Evolutionary conservation across 768 basidiomycete species (phyloP).

Genomic region (Phanerochaete carnosa): DNA sequence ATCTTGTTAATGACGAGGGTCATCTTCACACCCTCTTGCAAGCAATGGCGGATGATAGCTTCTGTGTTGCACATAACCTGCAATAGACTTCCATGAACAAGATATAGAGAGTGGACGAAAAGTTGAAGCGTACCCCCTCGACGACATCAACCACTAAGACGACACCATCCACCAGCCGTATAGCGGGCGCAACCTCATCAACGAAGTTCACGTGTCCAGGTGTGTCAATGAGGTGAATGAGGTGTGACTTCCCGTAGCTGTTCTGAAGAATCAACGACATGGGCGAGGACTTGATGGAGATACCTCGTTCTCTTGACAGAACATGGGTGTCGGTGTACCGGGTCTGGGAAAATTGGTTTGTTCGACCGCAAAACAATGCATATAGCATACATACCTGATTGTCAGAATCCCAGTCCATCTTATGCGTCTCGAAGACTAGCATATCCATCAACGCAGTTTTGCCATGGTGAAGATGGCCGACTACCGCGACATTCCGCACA

Average conservation of each 20-base stretch:
- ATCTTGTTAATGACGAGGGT: constrained; percentile 97
- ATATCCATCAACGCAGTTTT: constrained; percentile 97
- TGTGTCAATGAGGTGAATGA: constrained; percentile 93
- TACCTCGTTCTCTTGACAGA: constrained; percentile 81
- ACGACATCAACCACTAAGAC: constrained; percentile 96
- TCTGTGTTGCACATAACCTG: constrained; percentile 91
- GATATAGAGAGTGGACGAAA: constrained; percentile 9
- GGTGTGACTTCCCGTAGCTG: constrained; percentile 87
- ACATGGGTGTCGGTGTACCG: constrained; percentile 97
- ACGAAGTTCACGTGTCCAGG: constrained; percentile 98
- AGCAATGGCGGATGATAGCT: constrained; percentile 79
- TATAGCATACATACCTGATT: constrained; percentile 50
- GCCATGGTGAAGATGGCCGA: constrained; percentile 96
- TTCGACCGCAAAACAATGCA: not conserved
- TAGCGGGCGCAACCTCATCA: constrained; percentile 91
- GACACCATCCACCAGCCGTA: constrained; percentile 87
- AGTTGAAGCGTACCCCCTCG: constrained; percentile 71
- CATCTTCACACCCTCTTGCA: constrained; percentile 87
- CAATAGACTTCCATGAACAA: not conserved
- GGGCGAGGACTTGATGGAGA: constrained; percentile 95
- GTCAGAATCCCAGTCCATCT: constrained; percentile 91
- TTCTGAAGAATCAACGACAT: constrained; percentile 89
- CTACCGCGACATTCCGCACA: constrained; percentile 94
- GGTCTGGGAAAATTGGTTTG: constrained; percentile 41
- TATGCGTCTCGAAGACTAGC: constrained; percentile 96